Conservation (phyloP, 768 basidiomycete species). For the Lentinus brumalis region DNA sequence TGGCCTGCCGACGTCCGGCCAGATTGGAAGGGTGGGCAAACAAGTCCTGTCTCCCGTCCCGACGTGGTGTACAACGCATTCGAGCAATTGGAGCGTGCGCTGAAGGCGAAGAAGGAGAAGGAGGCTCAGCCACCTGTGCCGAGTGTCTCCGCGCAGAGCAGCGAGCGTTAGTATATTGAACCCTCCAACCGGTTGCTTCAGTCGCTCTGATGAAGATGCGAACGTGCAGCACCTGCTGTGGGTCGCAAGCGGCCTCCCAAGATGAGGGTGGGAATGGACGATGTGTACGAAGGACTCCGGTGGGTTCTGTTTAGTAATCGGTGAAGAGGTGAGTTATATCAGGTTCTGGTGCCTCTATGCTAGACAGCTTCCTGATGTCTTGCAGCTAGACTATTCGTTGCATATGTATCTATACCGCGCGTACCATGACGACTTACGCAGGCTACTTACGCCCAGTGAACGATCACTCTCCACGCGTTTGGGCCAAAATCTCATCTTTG, state of each 20-base stretch:
- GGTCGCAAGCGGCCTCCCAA: conserved; percentile 22
- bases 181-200: background rate
- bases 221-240: background rate
- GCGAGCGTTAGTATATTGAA: conserved; percentile 13
- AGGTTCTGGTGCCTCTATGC: background rate
- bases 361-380: background rate
- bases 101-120: conserved; percentile 49
- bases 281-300: conserved; percentile 46
- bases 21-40: conserved; percentile 6
- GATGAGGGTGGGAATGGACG: conserved; percentile 20
- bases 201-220: conserved; percentile 2
- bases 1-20: conserved; percentile 65
- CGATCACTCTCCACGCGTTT: too few relatives aligned
- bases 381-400: background rate
- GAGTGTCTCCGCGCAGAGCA: conserved; percentile 1
- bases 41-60: conserved; percentile 23
- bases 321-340: conserved; percentile 20
- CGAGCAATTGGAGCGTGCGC: conserved; percentile 64
- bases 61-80: conserved; percentile 62
- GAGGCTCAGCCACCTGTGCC: background rate
- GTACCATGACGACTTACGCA: too few relatives aligned
- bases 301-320: conserved; percentile 55
- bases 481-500: too few relatives aligned
- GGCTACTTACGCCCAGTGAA: too few relatives aligned
- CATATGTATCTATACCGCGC: background rate